Conservation (phyloP, 305 asterid species). For the Fraxinus floribunda region DNA sequence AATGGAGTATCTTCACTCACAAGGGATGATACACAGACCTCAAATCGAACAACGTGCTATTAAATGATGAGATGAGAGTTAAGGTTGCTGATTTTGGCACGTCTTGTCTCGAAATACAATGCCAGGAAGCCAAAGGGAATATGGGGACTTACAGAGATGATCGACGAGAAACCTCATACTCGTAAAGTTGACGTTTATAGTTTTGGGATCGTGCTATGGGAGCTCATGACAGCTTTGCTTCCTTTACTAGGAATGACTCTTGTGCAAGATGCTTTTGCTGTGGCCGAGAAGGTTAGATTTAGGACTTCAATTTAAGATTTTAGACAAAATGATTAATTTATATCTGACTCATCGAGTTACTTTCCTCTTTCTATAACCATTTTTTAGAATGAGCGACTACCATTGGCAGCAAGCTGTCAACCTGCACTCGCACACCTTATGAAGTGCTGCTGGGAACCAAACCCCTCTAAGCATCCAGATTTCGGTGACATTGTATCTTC, state of each 20-base stretch:
- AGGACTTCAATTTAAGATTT: neutral
- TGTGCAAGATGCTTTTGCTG: constrained; percentile 92
- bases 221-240: constrained; percentile 82
- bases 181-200: constrained; percentile 88
- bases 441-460: constrained; percentile 76
- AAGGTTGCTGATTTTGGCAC: constrained; percentile 94
- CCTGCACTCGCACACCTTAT: constrained; percentile 78
- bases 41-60: constrained; percentile 77
- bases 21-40: constrained; percentile 87
- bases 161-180: constrained; percentile 68
- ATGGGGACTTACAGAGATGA: constrained; percentile 97
- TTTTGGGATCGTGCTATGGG: constrained; percentile 91
- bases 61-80: constrained; percentile 85
- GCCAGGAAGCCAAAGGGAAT: constrained; percentile 72
- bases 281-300: constrained; percentile 70
- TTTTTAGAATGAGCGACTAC: constrained; percentile 81
- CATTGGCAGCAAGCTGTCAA: constrained; percentile 77
- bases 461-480: constrained; percentile 80
- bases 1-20: constrained; percentile 87
- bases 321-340: neutral
- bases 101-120: constrained; percentile 80
- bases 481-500: constrained; percentile 67
- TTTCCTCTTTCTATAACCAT: neutral
- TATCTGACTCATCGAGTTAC: neutral
- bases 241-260: constrained; percentile 96